These are phyloP conservation scores for Diaporthe vexans DNA, from an alignment of 2,329 filamentous ascomycete species.

Conservation along the genomic window DNA sequence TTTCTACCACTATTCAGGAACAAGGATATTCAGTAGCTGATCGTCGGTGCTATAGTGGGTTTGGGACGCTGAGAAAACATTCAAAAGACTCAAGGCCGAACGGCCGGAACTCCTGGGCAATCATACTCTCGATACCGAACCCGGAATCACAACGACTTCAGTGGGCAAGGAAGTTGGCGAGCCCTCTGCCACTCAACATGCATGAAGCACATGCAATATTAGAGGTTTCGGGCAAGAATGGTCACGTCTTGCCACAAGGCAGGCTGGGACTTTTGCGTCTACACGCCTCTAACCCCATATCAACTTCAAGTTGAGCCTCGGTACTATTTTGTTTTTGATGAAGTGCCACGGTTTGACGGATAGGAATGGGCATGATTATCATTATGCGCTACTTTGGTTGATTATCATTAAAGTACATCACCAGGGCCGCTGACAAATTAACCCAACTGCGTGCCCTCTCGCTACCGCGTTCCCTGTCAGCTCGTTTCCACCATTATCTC, in stretches of 20 bases:
- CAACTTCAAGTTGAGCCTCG: too few relatives aligned
- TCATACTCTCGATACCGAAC: neutral
- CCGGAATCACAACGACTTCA: slow-evolving; percentile 46
- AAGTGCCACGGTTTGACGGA: too few relatives aligned
- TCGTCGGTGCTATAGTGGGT: slow-evolving; percentile 20
- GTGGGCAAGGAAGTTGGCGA: neutral
- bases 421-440: too few relatives aligned
- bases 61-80: slow-evolving; percentile 44
- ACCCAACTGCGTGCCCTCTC: too few relatives aligned
- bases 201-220: neutral
- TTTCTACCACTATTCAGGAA: too few relatives aligned
- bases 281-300: too few relatives aligned
- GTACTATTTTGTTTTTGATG: too few relatives aligned
- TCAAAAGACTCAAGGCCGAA: slow-evolving; percentile 43
- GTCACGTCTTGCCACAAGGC: neutral
- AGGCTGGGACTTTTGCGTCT: neutral
- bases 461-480: too few relatives aligned
- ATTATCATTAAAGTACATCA: too few relatives aligned
- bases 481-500: neutral
- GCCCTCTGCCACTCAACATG: neutral
- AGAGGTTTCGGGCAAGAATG: neutral
- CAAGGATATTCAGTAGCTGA: neutral
- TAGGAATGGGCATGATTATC: neutral
- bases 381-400: neutral
- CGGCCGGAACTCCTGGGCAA: slow-evolving; percentile 42